Evolutionary conservation across 495 filamentous ascomycete species (phyloP).

Genomic region (Ramalina intermedia): DNA sequence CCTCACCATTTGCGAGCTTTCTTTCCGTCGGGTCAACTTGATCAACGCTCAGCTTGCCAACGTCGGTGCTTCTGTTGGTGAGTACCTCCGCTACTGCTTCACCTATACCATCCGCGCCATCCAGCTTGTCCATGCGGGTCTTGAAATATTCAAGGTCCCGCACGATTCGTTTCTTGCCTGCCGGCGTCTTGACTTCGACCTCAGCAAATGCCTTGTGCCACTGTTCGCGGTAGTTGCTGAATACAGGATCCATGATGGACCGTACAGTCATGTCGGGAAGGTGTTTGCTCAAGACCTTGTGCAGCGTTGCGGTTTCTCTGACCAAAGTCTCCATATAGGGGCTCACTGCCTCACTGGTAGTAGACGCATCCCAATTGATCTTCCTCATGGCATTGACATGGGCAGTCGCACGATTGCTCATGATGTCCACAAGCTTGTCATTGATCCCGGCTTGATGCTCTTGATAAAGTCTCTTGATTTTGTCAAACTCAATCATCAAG

Average conservation of each 20-base stretch:
- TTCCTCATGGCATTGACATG: conserved; percentile 65
- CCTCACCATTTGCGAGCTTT: not conserved
- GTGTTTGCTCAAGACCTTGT: conserved; percentile 77
- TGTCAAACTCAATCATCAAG: conserved; percentile 83
- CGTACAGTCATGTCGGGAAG: conserved; percentile 61
- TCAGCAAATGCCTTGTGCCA: conserved; percentile 62
- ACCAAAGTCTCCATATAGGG: conserved; percentile 83
- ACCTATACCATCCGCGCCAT: conserved; percentile 61
- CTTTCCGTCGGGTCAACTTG: not conserved
- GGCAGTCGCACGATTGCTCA: conserved; percentile 59
- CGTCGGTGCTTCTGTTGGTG: conserved; percentile 34
- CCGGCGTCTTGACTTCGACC: conserved; percentile 47
- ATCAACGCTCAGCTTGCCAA: not conserved
- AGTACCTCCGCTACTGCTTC: conserved; percentile 54
- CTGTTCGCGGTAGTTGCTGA: conserved; percentile 71
- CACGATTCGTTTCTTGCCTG: conserved; percentile 60
- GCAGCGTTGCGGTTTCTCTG: conserved; percentile 77
- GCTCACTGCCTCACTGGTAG: conserved; percentile 31
- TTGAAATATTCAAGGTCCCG: conserved; percentile 69
- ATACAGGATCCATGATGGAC: conserved; percentile 85
- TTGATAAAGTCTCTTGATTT: conserved; percentile 72
- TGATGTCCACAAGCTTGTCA: conserved; percentile 92
- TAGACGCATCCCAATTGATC: conserved; percentile 52
- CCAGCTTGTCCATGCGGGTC: conserved; percentile 56
- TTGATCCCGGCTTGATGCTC: conserved; percentile 91